Evolutionary conservation across 768 basidiomycete species (phyloP).

Genomic region (Tylopilus felleus): DNA sequence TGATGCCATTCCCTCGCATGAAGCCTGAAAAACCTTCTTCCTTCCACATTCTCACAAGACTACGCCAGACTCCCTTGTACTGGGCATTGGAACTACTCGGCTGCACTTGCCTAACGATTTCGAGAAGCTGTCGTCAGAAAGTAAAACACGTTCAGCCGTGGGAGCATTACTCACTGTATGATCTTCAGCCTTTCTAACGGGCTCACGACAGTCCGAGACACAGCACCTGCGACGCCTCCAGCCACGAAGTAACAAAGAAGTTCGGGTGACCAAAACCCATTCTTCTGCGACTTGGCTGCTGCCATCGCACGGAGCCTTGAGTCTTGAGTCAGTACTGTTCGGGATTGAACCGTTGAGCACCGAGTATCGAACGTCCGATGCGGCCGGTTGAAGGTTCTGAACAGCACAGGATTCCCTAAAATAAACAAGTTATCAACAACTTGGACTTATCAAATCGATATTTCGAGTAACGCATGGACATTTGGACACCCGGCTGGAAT

Average conservation of each 20-base stretch:
- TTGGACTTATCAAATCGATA: not conserved
- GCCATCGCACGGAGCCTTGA: conserved; percentile 19
- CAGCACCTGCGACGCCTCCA: conserved; percentile 54
- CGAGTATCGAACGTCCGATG: not conserved
- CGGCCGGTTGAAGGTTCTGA: not conserved
- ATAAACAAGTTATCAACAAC: not conserved
- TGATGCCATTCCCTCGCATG: conserved; percentile 93
- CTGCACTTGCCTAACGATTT: conserved; percentile 77
- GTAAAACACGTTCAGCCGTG: not conserved
- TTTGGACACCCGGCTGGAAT: not conserved
- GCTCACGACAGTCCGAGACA: conserved; percentile 87
- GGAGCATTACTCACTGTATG: conserved; percentile 68
- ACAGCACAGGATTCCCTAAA: conserved; percentile 14
- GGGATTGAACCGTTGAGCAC: not conserved
- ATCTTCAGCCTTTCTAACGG: conserved; percentile 94
- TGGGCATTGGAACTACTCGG: conserved; percentile 56
- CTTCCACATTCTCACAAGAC: conserved; percentile 79
- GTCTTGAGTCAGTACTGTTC: conserved; percentile 7
- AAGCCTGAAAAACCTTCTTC: conserved; percentile 93
- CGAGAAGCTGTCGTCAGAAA: not conserved
- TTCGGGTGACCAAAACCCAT: conserved; percentile 30
- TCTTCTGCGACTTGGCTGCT: conserved; percentile 22
- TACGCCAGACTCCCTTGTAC: conserved; percentile 83
- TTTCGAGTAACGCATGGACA: not conserved
- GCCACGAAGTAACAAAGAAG: conserved; percentile 51